Evolutionary conservation across 805 yeast species (phyloP).

Genomic region (Candida ficus): DNA sequence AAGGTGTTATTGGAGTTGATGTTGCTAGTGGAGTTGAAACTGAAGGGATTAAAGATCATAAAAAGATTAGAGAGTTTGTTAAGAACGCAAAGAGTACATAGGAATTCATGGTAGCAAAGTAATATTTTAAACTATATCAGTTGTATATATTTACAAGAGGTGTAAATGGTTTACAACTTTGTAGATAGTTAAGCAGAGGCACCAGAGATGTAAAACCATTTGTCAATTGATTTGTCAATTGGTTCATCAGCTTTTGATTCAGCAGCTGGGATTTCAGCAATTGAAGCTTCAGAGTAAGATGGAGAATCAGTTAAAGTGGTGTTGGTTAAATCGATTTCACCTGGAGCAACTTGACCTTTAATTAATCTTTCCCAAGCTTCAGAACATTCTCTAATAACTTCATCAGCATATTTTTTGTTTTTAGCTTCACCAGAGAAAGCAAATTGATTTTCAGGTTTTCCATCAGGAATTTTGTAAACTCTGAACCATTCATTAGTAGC

Average conservation of each 20-base stretch:
- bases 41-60: conserved; percentile 62
- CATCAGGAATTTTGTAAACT: conserved; percentile 96
- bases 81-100: conserved; percentile 33
- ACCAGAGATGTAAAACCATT: conserved; percentile 97
- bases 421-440: conserved; percentile 96
- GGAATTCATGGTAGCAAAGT: background rate
- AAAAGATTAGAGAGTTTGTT: conserved; percentile 58
- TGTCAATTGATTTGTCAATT: conserved; percentile 93
- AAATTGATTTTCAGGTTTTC: conserved; percentile 93
- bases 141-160: background rate
- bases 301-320: conserved; percentile 60
- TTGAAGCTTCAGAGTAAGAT: conserved; percentile 42
- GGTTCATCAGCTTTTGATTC: conserved; percentile 79
- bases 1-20: conserved; percentile 82
- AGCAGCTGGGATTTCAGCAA: conserved; percentile 61
- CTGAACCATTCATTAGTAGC: conserved; percentile 98
- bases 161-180: background rate
- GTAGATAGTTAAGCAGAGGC: conserved; percentile 39
- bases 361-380: conserved; percentile 81
- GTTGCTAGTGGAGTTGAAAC: conserved; percentile 95
- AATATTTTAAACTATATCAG: background rate
- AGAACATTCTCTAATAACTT: conserved; percentile 74
- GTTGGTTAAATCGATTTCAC: conserved; percentile 73
- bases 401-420: conserved; percentile 80
- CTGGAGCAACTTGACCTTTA: conserved; percentile 54